phyloP scores from a whole-genome alignment of 805 yeast species.

The Ogataea populi-albae region DNA sequence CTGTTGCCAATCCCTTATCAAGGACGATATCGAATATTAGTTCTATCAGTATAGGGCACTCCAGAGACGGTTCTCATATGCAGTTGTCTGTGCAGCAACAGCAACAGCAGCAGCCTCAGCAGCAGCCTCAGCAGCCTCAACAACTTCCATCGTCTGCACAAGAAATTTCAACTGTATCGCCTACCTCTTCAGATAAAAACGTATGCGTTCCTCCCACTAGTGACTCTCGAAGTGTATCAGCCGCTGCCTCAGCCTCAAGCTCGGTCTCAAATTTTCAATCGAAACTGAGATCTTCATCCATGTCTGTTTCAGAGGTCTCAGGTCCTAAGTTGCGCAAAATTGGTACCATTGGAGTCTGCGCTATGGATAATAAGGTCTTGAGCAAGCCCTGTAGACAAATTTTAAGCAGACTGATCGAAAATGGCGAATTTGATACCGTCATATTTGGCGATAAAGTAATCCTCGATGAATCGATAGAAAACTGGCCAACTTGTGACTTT shows the following conservation, averaged over 20 bases:
- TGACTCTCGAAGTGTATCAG: slow-evolving; percentile 10
- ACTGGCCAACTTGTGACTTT: slow-evolving; percentile 99
- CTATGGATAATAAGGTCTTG: slow-evolving; percentile 96
- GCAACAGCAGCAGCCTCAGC: slow-evolving; percentile 4
- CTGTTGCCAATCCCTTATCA: slow-evolving; percentile 30
- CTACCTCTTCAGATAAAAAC: slow-evolving; percentile 3
- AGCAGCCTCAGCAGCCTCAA: slow-evolving; percentile 4
- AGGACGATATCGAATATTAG: slow-evolving; percentile 32
- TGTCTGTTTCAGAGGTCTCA: slow-evolving; percentile 37
- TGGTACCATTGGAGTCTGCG: slow-evolving; percentile 97
- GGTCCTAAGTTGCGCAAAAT: slow-evolving; percentile 61
- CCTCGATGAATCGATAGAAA: slow-evolving; percentile 86
- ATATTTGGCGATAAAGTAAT: slow-evolving; percentile 97
- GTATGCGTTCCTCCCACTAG: slow-evolving; percentile 3
- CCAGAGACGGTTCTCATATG: slow-evolving; percentile 7
- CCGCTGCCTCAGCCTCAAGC: slow-evolving; percentile 16
- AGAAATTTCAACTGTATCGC: slow-evolving; percentile 2
- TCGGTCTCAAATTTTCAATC: slow-evolving; percentile 10
- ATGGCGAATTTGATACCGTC: slow-evolving; percentile 94
- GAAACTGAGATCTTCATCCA: slow-evolving; percentile 31
- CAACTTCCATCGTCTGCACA: not conserved
- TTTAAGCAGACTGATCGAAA: slow-evolving; percentile 78
- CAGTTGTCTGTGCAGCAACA: slow-evolving; percentile 8
- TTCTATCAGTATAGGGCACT: slow-evolving; percentile 27
- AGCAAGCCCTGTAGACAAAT: slow-evolving; percentile 95